Base-by-base conservation (phyloP, 768 basidiomycete species). In the Daedalea quercina region DNA sequence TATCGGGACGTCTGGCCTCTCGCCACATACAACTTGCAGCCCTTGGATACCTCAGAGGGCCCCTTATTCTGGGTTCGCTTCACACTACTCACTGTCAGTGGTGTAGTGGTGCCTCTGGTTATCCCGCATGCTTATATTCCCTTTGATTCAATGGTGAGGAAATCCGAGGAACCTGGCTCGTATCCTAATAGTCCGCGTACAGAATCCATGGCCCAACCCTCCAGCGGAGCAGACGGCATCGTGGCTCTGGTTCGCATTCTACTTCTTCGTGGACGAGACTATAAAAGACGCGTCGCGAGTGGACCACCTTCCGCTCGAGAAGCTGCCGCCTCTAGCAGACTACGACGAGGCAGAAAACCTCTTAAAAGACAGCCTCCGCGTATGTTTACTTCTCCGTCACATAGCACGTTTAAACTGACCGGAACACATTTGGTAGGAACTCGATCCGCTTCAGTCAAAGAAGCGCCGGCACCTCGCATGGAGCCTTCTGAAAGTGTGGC, bases 1-100 rank as follows among this genome's bases (percentile, higher is more conserved):
- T 82, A 81, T 58, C 75, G 84, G n/a, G 77, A 80, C 58, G 44
- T 86, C 6, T 83, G 73, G 63, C 85, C 85, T 12, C 60, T 85
- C 9, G 67, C 73, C 12, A 85, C 82, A 0, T 83, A 71, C 63
- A 72, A 70, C 19, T 65, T 73, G 22, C 33, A 51, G 11, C 80
- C 83, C 8, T 54, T 68, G 22, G 85, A 87, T 57, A 59, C 63
- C 3, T 60, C 62, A 1, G 78, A 78, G 57, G 76, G 79, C 6
- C 54, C 64, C 50, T 53, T 79, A 34, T 63, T 84, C 17, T 86
- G 84, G 84, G 64, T 67, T 3, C 76, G 81, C 59, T 52, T 82
- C 6, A 60, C 55, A 17, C 47, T 79, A 11, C 69, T 85, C 15
- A 56, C 70, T 8, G 25, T 77, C 7, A 75, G 69, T 9, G 73